Percentiles rank a stretch among this genome's conserved stretches.
phyloP scores from a whole-genome alignment of 1,284 basidiomycete species.

The Naganishia sp. region DNA sequence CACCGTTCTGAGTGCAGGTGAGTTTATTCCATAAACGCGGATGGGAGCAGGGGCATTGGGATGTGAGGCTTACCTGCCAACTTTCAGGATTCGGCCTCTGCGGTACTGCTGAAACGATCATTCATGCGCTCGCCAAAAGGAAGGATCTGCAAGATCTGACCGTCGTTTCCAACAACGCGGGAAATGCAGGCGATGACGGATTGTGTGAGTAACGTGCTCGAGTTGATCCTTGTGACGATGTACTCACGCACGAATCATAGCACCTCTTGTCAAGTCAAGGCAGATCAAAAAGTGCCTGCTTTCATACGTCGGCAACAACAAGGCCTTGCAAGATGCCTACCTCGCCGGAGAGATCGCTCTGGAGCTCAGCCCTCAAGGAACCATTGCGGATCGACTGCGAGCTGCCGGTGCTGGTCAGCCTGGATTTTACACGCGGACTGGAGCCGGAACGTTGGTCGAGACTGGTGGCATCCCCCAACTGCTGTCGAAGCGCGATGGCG shows the following conservation, averaged over 20 bases:
- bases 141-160: conserved; percentile 72
- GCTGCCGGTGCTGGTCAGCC: conserved; percentile 94
- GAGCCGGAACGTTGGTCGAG: conserved; percentile 81
- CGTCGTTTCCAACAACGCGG: conserved; percentile 88
- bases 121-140: conserved; percentile 73
- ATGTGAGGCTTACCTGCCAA: neutral
- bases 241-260: conserved; percentile 53
- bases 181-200: conserved; percentile 68
- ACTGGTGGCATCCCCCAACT: conserved; percentile 64
- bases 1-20: conserved; percentile 77
- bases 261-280: conserved; percentile 71
- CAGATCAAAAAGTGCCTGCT: conserved; percentile 83
- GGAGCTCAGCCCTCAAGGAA: conserved; percentile 89
- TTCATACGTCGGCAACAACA: conserved; percentile 74
- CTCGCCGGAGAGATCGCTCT: conserved; percentile 77
- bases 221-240: neutral
- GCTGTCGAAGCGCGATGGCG: conserved; percentile 40
- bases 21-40: conserved; percentile 25
- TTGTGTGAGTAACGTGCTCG: conserved; percentile 62
- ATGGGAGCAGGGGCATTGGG: neutral
- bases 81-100: conserved; percentile 50
- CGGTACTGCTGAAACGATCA: conserved; percentile 69
- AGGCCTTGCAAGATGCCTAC: conserved; percentile 63
- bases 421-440: conserved; percentile 93
- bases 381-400: conserved; percentile 85